phyloP scores from a whole-genome alignment of 805 yeast species.

The Cyberlindnera nakhonratchasimensis region DNA sequence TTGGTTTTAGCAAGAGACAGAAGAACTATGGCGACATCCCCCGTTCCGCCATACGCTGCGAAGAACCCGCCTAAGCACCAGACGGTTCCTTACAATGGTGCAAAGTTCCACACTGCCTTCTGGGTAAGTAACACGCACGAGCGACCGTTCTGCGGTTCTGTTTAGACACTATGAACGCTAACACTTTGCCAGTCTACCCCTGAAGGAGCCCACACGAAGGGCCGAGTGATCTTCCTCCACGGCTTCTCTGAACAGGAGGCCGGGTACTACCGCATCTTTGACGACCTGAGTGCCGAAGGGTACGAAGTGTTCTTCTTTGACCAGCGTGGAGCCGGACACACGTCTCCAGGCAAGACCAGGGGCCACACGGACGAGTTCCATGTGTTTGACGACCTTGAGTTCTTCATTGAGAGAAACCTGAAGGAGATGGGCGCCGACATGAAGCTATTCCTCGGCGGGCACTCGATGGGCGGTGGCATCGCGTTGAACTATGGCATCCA shows the following conservation, averaged over 20 bases:
- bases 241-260: conserved; percentile 64
- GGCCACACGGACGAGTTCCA: conserved; percentile 58
- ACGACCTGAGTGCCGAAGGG: conserved; percentile 48
- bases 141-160: not conserved
- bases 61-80: conserved; percentile 6
- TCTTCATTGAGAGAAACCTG: conserved; percentile 45
- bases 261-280: conserved; percentile 50
- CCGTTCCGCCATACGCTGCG: conserved; percentile 10
- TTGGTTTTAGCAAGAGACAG: too few relatives aligned
- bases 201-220: conserved; percentile 36
- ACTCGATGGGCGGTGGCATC: conserved; percentile 83
- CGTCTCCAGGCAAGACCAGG: conserved; percentile 48
- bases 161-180: not conserved
- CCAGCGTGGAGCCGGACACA: conserved; percentile 74
- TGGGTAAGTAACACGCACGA: conserved; percentile 16
- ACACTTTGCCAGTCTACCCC: conserved; percentile 29
- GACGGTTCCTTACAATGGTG: conserved; percentile 34
- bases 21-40: not conserved
- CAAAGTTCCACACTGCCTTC: conserved; percentile 37
- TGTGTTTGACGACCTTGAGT: conserved; percentile 57
- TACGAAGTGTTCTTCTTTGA: conserved; percentile 67
- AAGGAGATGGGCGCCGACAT: conserved; percentile 34
- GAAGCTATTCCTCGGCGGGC: conserved; percentile 57
- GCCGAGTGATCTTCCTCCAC: conserved; percentile 59
- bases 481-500: conserved; percentile 55